Conservation (phyloP, 768 basidiomycete genomes). For the Tricholomella constricta region DNA sequence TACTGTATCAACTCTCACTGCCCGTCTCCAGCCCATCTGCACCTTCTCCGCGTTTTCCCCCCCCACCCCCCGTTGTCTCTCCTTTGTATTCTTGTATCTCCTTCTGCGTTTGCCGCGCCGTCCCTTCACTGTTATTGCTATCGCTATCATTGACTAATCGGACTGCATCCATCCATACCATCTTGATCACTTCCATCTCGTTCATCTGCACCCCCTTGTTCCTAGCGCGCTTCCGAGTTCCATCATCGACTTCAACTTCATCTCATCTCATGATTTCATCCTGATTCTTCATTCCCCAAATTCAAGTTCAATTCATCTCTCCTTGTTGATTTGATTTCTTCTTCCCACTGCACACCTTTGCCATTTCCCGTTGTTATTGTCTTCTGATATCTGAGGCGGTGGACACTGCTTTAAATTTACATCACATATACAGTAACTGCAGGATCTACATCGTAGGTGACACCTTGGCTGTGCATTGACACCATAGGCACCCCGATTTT, state of each 20-base stretch:
- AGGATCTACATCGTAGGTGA: not conserved
- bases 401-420: not conserved
- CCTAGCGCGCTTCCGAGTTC: too few species aligned
- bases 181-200: too few species aligned
- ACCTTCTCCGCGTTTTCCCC: not conserved
- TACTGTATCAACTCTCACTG: slow-evolving; percentile 12
- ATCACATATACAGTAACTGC: not conserved
- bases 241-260: not conserved
- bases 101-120: not conserved
- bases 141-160: not conserved
- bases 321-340: not conserved
- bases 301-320: not conserved
- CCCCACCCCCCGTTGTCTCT: not conserved
- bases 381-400: not conserved
- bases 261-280: not conserved
- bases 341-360: not conserved
- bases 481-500: not conserved
- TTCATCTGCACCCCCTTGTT: too few species aligned
- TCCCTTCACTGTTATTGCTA: slow-evolving; percentile 1
- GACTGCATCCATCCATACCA: not conserved
- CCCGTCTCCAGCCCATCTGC: not conserved
- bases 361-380: not conserved
- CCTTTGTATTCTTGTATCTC: not conserved
- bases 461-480: not conserved
- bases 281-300: not conserved